phyloP scores from a whole-genome alignment of 2,329 filamentous ascomycete species.

The Pezizomycotina sp. region DNA sequence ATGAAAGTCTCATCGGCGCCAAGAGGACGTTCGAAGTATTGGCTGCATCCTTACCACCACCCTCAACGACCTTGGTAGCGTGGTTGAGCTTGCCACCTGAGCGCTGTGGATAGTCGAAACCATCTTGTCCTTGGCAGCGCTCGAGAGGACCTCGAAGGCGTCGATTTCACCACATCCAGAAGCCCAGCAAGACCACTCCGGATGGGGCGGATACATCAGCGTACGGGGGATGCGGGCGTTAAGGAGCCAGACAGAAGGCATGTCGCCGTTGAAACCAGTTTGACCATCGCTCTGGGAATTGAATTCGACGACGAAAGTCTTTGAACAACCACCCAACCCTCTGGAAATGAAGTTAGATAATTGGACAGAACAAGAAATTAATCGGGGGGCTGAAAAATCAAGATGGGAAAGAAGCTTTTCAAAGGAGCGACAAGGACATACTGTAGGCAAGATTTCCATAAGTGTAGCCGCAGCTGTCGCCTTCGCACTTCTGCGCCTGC shows the following conservation, averaged over 20 bases:
- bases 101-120: constrained; percentile 52
- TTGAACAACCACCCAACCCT: constrained; percentile 54
- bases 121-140: constrained; percentile 43
- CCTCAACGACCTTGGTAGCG: constrained; percentile 30
- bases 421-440: constrained; percentile 29
- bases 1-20: constrained; percentile 43
- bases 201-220: constrained; percentile 40
- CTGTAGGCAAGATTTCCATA: constrained; percentile 36
- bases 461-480: constrained; percentile 32
- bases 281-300: constrained; percentile 45
- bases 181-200: constrained; percentile 56
- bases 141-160: constrained; percentile 52
- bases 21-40: constrained; percentile 54
- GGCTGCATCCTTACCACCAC: constrained; percentile 47
- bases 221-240: constrained; percentile 57
- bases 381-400: too few species aligned
- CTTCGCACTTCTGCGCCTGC: constrained; percentile 35
- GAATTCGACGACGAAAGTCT: constrained; percentile 59
- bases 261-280: constrained; percentile 40
- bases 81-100: too few species aligned
- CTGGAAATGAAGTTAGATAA: constrained; percentile 29
- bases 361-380: too few species aligned
- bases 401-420: too few species aligned
- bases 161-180: constrained; percentile 59
- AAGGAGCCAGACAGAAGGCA: constrained; percentile 60